These are phyloP conservation scores for Talaromyces wortmannii DNA, from an alignment of 495 filamentous ascomycete species.

Conservation along the genomic window DNA sequence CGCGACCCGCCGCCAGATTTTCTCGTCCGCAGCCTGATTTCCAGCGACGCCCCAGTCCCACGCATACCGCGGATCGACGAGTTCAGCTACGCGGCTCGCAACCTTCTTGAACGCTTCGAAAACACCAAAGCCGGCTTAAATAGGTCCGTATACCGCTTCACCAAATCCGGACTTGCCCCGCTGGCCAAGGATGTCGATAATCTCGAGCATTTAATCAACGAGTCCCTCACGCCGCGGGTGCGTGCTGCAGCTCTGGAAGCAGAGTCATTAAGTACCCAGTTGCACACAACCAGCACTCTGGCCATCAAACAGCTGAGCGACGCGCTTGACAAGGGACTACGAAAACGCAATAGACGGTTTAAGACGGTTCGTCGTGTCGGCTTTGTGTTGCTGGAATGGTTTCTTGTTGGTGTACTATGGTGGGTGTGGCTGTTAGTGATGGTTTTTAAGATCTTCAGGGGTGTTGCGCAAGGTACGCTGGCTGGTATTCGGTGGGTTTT, in stretches of 20 bases:
- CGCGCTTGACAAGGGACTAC: conserved; percentile 62
- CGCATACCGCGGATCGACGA: conserved; percentile 53
- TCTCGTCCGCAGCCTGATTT: conserved; percentile 22
- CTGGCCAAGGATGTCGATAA: conserved; percentile 39
- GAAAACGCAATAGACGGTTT: conserved; percentile 61
- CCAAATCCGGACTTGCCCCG: conserved; percentile 29
- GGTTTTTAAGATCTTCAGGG: conserved; percentile 54
- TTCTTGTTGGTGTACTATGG: conserved; percentile 74
- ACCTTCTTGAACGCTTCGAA: conserved; percentile 52
- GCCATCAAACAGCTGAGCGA: conserved; percentile 73
- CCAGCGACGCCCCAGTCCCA: conserved; percentile 23
- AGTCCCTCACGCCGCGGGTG: conserved; percentile 56
- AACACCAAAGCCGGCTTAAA: conserved; percentile 47
- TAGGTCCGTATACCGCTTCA: conserved; percentile 44
- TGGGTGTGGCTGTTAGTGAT: conserved; percentile 77
- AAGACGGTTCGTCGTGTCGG: conserved; percentile 63
- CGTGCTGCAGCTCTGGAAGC: conserved; percentile 65
- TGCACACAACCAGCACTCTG: conserved; percentile 67
- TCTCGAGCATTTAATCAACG: conserved; percentile 44
- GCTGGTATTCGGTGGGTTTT: conserved; percentile 66
- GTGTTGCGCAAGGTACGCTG: conserved; percentile 49
- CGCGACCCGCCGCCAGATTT: conserved; percentile 34
- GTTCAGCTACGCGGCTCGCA: conserved; percentile 61
- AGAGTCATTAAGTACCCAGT: conserved; percentile 63
- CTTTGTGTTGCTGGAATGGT: conserved; percentile 73